Evolutionary conservation across 2,329 filamentous ascomycete genomes (phyloP).

Genomic region (Ustilaginoidea virens): DNA sequence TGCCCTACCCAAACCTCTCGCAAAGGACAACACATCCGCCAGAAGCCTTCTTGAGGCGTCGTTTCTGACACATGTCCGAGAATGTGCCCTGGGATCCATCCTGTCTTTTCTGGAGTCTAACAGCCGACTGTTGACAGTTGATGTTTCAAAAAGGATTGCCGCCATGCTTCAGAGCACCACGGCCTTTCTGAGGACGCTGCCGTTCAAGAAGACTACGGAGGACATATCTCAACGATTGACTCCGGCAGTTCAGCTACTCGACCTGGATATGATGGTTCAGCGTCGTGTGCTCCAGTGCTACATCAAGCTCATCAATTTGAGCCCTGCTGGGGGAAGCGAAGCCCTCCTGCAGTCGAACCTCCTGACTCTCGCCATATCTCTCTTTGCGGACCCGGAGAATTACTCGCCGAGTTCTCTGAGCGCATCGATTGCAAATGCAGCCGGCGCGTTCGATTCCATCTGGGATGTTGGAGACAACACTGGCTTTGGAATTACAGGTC

Average conservation of each 20-base stretch:
- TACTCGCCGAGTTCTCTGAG: conserved; percentile 76
- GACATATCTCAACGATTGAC: conserved; percentile 74
- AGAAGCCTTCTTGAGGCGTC: conserved; percentile 77
- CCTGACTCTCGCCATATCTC: conserved; percentile 73
- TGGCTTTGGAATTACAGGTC: conserved; percentile 80
- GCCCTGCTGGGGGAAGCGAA: conserved; percentile 71
- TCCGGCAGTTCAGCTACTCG: conserved; percentile 73
- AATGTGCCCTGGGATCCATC: conserved; percentile 85
- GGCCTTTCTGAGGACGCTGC: conserved; percentile 72
- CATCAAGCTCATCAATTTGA: conserved; percentile 76
- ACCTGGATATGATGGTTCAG: conserved; percentile 86
- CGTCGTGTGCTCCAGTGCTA: conserved; percentile 90
- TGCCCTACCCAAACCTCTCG: conserved; percentile 83
- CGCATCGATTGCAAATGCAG: conserved; percentile 79
- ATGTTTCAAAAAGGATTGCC: conserved; percentile 84
- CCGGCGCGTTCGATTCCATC: conserved; percentile 78
- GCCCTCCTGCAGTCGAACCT: conserved; percentile 82
- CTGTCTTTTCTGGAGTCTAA: conserved; percentile 90
- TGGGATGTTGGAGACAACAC: conserved; percentile 95
- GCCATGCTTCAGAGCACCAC: conserved; percentile 93
- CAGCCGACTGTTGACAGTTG: conserved; percentile 74
- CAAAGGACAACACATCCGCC: conserved; percentile 76
- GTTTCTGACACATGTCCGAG: conserved; percentile 84
- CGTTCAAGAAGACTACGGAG: conserved; percentile 69
- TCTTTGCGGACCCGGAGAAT: conserved; percentile 85